A percentile compares a stretch with the other conserved stretches of the same genome.
Conservation (phyloP, 1,284 basidiomycete species). For the Inonotus obliquus region DNA sequence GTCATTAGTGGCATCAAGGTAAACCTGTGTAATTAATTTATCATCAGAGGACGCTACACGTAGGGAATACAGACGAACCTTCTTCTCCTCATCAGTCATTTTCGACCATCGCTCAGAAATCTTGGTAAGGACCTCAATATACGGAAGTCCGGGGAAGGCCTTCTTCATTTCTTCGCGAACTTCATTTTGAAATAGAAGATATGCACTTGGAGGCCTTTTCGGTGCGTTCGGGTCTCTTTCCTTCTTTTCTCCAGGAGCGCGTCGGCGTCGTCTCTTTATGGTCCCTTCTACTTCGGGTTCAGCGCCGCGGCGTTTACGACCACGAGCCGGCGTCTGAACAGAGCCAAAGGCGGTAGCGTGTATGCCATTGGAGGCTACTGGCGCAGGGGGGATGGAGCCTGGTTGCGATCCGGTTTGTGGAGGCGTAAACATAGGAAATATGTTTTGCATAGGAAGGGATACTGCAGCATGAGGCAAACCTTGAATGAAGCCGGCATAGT, state of each 20-base stretch:
- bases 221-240: conserved; percentile 89
- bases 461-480: not conserved
- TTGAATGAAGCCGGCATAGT: conserved; percentile 36
- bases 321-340: conserved; percentile 23
- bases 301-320: conserved; percentile 46
- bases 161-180: conserved; percentile 71
- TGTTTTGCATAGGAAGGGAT: conserved; percentile 8
- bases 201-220: conserved; percentile 91
- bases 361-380: not conserved
- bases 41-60: conserved; percentile 36
- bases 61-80: conserved; percentile 41
- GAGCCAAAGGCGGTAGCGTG: not conserved
- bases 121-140: conserved; percentile 68
- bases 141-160: conserved; percentile 58
- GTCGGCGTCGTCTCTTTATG: conserved; percentile 31
- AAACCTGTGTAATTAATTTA: conserved; percentile 28
- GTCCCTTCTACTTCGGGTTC: conserved; percentile 10
- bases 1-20: conserved; percentile 32
- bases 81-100: conserved; percentile 66
- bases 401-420: not conserved
- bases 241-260: conserved; percentile 40
- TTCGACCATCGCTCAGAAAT: conserved; percentile 75
- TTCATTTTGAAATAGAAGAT: conserved; percentile 94
- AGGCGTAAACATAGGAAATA: conserved; percentile 12
- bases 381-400: not conserved